Evolutionary conservation across 1,139 yeast species (phyloP), one percentile per base, ranked within the genome.

Genomic region (Geotrichum aggregatum): DNA sequence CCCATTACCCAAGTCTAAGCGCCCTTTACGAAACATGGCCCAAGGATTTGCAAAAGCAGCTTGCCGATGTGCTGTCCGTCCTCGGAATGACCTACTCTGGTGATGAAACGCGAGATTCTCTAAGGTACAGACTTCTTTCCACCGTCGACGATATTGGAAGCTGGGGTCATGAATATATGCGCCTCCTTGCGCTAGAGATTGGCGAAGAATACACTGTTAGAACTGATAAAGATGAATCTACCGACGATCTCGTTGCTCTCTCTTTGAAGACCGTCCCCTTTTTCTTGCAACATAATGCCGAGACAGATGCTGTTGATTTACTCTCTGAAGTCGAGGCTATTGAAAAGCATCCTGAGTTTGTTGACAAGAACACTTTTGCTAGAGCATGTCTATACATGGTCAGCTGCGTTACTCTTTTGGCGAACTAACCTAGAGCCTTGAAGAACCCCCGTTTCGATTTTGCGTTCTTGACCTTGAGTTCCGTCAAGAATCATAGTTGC

Each of bases 111-210:
- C 80, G 84, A 57, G 96, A 88, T 56, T 84, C 94, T 16, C 76
- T 92, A 58, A 84, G 82, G 65, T 94, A 83, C 71, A 79, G 98
- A 63, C 74, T 94, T 60, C 72, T 84, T 57, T 79, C 95, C 3
- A 56, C 62, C 39, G 82, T 76, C 50, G 76, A 80, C 40, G 77
- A 82, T 48, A 79, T 88, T 58, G 84, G 84, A 49, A 87, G 83
- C 61, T 94, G 98, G 98, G 99, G 98, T 43, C 98, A 94, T 68
- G 98, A 92, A 69, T 92, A 94, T 68, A 81, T 92, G 67, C 91
- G 98, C 66, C 98, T 92, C 71, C 76, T 92, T 66, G 95, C 98
- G 1, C 73, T 92, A 58, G 97, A 92, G 70, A 87, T 92, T 61
- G 98, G 98, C 55, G 94, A 86, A 65, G 85, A 86, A 52, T 87